Evolutionary conservation across 306 rosid species (phyloP), one percentile per base, ranked within the genome.

Genomic region (Cucumis hystrix): DNA sequence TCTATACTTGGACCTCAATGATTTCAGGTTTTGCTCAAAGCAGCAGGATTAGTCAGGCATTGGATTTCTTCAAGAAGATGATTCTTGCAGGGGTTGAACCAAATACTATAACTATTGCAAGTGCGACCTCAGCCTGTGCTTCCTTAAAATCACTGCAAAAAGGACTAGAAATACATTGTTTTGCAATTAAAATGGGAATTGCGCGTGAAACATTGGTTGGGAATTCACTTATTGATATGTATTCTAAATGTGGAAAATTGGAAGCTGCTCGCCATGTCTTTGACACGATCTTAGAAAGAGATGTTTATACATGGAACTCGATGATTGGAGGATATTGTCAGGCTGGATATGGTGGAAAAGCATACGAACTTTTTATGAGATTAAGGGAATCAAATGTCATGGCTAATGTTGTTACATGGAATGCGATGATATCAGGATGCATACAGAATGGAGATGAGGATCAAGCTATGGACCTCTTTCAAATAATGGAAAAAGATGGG

Each of bases 1-100:
- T 95, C 57, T 92, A 87, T 84, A 92, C 97, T 79, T 95, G 98
- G 98, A 92, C 98, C 79, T 86, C 96, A 23, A 85, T 95, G 92
- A 87, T 95, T 79, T 95, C 97, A 6, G 97, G 98, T 82, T 90
- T 90, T 89, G 79, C 92, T 73, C 96, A 89, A 51, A 90, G 89
- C 55, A 88, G 87, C 66, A 80, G 84, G 79, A 85, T 82, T 43
- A 74, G 70, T 81, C 87, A 79, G 70, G 92, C 98, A 3, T 77
- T 95, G 79, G 89, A 90, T 79, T 83, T 89, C 79, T 85, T 92
- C 61, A 87, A 85, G 75, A 84, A 87, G 74, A 92, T 92, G 97
- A 75, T 87, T 81, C 40, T 79, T 59, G 81, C 82, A 0, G 96
- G 96, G 77, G 86, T 90, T 37, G 83, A 83, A 79, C 96, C 96